Conservation (phyloP, 768 basidiomycete genomes). For the Mycena crocata region DNA sequence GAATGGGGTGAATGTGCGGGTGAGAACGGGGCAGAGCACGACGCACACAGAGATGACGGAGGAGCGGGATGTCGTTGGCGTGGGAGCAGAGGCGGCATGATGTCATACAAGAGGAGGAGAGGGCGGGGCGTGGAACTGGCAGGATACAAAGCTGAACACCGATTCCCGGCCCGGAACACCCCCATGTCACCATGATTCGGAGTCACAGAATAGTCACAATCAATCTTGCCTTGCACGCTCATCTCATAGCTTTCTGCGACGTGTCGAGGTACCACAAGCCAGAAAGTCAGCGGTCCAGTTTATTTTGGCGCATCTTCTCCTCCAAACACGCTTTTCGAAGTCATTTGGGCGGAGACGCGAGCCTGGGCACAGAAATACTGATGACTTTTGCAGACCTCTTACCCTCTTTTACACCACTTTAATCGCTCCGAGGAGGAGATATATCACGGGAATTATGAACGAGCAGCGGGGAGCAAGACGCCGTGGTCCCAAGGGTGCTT, state of each 20-base stretch:
- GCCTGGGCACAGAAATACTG: not conserved
- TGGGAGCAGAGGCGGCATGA: too few relatives aligned
- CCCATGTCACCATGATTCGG: too few relatives aligned
- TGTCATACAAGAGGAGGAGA: too few relatives aligned
- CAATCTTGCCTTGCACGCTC: constrained; percentile 3
- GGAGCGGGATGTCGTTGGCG: too few relatives aligned
- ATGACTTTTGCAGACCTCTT: constrained; percentile 25
- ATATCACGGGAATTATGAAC: not conserved
- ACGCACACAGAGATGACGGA: too few relatives aligned
- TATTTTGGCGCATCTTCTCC: not conserved
- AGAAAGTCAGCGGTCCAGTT: not conserved
- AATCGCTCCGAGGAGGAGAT: not conserved
- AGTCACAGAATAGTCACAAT: too few relatives aligned
- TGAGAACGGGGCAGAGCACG: too few relatives aligned
- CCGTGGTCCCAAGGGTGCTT: constrained; percentile 6
- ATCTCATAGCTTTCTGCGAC: constrained; percentile 4
- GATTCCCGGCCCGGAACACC: too few relatives aligned
- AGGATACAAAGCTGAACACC: too few relatives aligned
- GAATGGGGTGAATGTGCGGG: too few relatives aligned
- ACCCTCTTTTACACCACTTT: constrained; percentile 25
- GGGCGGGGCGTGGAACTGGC: too few relatives aligned
- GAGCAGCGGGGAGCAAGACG: constrained; percentile 12
- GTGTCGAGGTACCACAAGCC: constrained; percentile 25
- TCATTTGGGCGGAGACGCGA: not conserved
- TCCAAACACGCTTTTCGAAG: not conserved